Evolutionary conservation across 2,329 filamentous ascomycete genomes (phyloP), one percentile per base, ranked within the genome.

Genomic region (Nigrospora sphaerica): DNA sequence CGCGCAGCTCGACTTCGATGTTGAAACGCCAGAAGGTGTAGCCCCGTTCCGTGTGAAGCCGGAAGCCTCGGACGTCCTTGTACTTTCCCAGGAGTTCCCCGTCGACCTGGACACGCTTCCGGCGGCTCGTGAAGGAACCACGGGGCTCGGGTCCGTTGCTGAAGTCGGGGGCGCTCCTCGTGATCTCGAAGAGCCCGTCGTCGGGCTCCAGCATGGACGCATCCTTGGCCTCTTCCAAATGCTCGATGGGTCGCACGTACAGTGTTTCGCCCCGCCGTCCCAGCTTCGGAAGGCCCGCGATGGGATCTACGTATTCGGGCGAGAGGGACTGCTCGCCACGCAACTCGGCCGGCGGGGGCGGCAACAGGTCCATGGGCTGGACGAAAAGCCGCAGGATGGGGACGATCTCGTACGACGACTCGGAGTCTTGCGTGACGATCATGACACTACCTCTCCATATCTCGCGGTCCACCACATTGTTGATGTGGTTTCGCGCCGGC

Each of bases 1-100:
- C 74, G 4, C 78, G 77, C 14, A 98, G 78, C 65, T 98, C 92
- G 43, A 98, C 78, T 64, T 97, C 92, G 42, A 98, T 77, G 61
- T 90, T 95, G 75, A 97, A 98, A 37, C 90, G 81, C 93, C 93
- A 98, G 67, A 98, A 98, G 0, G 93, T 98, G 50, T 86, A 83
- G 37, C 92, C 92, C 49, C 86, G 78, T 62, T 95, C 93, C 1
- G 81, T 76, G 58, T 96, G 91, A 12, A 98, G 76, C 18, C 89
- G 82, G 57, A 88, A 82, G 1, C 88, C 93, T 49, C 82, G 77
- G 6, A 96, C 80, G 58, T 96, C 91, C 58, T 85, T 88, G 62
- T 87, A 90, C 62, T 88, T 87, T 41, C 84, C 86, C 6, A 82
- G 69, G 55, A 82, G 87, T 63, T 97, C 92, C 14, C 92, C 91